These are phyloP conservation scores for Hansenula anomala DNA, from an alignment of 1,139 yeast genomes.

Conservation along the genomic window DNA sequence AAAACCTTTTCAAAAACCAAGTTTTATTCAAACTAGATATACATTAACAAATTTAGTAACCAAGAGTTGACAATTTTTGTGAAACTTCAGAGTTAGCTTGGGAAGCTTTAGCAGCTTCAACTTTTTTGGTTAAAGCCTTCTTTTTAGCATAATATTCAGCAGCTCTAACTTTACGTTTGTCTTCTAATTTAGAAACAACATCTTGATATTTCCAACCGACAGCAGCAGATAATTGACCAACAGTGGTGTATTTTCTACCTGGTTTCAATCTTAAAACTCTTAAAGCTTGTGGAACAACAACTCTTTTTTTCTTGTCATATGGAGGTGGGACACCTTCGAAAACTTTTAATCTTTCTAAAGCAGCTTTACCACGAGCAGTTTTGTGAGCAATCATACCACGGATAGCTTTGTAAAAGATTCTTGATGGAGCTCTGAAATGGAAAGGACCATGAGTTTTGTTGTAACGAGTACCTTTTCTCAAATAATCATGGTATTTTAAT, in stretches of 20 bases:
- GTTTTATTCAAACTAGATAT: too few species aligned
- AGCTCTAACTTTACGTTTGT: slow-evolving; percentile 98
- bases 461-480: slow-evolving; percentile 98
- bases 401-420: slow-evolving; percentile 98
- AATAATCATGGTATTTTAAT: slow-evolving; percentile 99
- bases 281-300: slow-evolving; percentile 99
- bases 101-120: slow-evolving; percentile 74
- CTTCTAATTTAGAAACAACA: slow-evolving; percentile 96
- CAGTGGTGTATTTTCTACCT: slow-evolving; percentile 99
- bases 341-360: slow-evolving; percentile 98
- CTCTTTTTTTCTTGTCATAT: slow-evolving; percentile 99
- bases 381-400: slow-evolving; percentile 99
- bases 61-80: slow-evolving; percentile 77
- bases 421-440: slow-evolving; percentile 99
- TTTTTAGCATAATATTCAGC: slow-evolving; percentile 99
- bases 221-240: slow-evolving; percentile 92
- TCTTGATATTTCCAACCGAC: slow-evolving; percentile 99
- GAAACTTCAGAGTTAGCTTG: slow-evolving; percentile 68
- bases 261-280: slow-evolving; percentile 99
- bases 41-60: slow-evolving; percentile 56
- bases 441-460: slow-evolving; percentile 99
- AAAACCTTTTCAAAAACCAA: too few species aligned
- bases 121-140: slow-evolving; percentile 93
- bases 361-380: slow-evolving; percentile 99
- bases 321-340: slow-evolving; percentile 99